Percentiles rank a stretch among this genome's conserved stretches.
Evolutionary conservation across 2,329 filamentous ascomycete genomes (phyloP).

Genomic region (Talaromyces sp.): DNA sequence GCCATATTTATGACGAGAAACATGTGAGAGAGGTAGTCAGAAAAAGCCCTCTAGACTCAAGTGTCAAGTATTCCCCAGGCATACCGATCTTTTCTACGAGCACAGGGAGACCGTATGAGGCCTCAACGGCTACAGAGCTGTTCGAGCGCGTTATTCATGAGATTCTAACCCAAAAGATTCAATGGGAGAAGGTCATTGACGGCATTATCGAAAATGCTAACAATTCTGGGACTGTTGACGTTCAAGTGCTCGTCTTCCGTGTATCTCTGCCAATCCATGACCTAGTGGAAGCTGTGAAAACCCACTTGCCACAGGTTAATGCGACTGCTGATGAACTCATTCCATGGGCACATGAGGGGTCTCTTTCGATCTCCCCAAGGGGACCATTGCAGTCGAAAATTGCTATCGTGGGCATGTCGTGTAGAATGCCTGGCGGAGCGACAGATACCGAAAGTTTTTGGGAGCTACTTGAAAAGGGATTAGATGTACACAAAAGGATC

Average conservation of each 20-base stretch:
- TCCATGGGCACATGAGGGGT: background rate
- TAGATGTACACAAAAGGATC: constrained; percentile 40
- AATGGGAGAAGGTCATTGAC: no score
- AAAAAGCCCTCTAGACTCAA: background rate
- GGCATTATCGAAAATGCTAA: no score
- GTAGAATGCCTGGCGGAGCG: constrained; percentile 68
- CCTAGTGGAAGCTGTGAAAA: no score
- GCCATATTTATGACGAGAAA: background rate
- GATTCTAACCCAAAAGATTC: no score
- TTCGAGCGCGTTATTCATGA: no score
- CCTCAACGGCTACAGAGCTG: no score
- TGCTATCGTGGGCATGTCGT: constrained; percentile 77
- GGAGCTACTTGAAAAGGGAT: constrained; percentile 33
- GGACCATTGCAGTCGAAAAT: constrained; percentile 34
- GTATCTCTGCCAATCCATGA: no score
- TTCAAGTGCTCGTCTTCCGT: no score
- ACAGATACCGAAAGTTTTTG: constrained; percentile 31
- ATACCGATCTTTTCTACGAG: background rate
- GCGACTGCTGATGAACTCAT: background rate
- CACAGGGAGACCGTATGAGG: no score
- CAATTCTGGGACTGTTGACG: no score
- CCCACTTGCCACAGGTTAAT: constrained; percentile 6
- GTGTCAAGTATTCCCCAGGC: background rate
- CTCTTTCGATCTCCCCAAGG: background rate
- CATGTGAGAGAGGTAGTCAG: background rate